phyloP scores from a whole-genome alignment of 2,329 filamentous ascomycete species.

The Phialophora tarda region DNA sequence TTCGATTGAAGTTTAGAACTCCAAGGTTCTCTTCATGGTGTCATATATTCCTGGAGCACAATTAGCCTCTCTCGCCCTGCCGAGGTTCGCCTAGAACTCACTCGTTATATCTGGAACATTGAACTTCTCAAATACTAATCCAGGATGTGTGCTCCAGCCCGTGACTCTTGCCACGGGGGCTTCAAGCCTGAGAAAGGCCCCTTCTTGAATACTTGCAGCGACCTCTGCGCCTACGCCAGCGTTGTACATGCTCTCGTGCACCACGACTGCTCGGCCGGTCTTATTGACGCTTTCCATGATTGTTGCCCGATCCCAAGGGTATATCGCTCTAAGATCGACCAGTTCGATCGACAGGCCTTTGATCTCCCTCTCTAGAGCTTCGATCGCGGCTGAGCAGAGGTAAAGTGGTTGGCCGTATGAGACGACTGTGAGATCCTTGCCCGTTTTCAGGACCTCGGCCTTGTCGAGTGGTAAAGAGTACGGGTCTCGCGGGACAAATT shows the following conservation, averaged over 20 bases:
- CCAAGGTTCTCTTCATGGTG: constrained; percentile 68
- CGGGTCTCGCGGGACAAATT: constrained; percentile 81
- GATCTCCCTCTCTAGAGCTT: constrained; percentile 74
- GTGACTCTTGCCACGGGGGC: constrained; percentile 84
- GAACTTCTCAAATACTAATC: constrained; percentile 78
- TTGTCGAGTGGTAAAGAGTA: constrained; percentile 86
- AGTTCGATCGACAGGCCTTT: constrained; percentile 76
- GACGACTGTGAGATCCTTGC: constrained; percentile 79
- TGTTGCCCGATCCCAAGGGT: constrained; percentile 86
- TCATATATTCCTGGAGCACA: constrained; percentile 67
- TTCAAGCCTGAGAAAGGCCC: constrained; percentile 81
- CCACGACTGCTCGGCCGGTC: constrained; percentile 83
- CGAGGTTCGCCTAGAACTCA: constrained; percentile 61
- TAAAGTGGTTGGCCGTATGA: constrained; percentile 92
- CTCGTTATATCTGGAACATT: constrained; percentile 84
- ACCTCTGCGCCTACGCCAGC: constrained; percentile 88
- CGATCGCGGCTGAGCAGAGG: constrained; percentile 77
- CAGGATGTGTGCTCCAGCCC: constrained; percentile 87
- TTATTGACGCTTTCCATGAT: constrained; percentile 83
- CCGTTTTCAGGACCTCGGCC: constrained; percentile 81
- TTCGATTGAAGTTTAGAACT: constrained; percentile 60
- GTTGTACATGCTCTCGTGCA: constrained; percentile 92
- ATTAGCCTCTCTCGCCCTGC: not conserved
- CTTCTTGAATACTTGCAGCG: constrained; percentile 84
- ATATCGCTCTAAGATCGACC: constrained; percentile 85